Conservation (phyloP, 1,284 basidiomycete species). For the Pseudomicrostroma phylloplanum region DNA sequence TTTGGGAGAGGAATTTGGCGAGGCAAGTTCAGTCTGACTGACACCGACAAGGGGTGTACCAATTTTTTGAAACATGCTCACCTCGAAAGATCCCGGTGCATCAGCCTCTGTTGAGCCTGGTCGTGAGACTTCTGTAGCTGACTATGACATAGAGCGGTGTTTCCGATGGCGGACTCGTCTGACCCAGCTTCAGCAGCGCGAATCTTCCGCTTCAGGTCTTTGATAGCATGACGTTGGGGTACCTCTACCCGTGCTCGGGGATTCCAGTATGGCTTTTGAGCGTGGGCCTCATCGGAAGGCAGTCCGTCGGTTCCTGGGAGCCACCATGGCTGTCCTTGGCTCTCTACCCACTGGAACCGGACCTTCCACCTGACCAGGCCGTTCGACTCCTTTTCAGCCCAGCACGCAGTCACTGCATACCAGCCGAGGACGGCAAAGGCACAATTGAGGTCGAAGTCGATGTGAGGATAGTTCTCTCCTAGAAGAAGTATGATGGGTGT, state of each 20-base stretch:
- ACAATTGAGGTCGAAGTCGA: constrained; percentile 22
- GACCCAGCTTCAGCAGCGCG: no score
- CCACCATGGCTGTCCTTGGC: constrained; percentile 31
- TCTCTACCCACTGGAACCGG: constrained; percentile 26
- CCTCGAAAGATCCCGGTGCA: no score
- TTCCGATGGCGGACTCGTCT: no score
- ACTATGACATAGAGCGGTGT: no score
- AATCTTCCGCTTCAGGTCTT: no score
- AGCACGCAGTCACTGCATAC: constrained; percentile 32
- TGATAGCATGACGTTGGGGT: no score
- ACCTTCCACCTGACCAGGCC: constrained; percentile 32
- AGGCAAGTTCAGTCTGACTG: no score
- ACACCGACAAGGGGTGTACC: no score
- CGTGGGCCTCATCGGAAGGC: not conserved
- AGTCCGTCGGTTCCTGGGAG: not conserved
- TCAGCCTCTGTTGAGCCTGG: no score
- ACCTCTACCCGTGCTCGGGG: not conserved
- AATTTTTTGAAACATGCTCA: no score
- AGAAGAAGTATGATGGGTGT: constrained; percentile 27
- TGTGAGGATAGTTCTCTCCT: constrained; percentile 22
- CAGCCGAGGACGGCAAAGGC: constrained; percentile 33
- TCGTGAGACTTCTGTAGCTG: no score
- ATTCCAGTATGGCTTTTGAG: not conserved
- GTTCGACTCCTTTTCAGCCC: constrained; percentile 20
- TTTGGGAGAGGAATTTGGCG: no score